These are phyloP conservation scores for Piloderma croceum DNA, from an alignment of 768 basidiomycete genomes.

Conservation along the genomic window DNA sequence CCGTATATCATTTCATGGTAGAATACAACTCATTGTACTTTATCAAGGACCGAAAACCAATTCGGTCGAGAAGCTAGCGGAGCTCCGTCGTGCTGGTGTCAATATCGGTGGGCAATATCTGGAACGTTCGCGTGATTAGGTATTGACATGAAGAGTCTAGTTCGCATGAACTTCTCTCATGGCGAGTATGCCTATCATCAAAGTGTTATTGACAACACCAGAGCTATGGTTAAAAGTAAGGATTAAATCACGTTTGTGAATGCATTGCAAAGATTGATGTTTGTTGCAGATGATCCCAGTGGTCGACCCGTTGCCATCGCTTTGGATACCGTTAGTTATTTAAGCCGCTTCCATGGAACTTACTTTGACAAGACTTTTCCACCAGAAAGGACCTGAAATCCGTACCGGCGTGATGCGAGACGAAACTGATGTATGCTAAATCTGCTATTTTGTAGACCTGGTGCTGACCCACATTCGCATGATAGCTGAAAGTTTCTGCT, in stretches of 20 bases:
- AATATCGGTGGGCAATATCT: conserved; percentile 79
- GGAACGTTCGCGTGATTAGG: not conserved
- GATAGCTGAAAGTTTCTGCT: conserved; percentile 73
- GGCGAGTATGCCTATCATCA: conserved; percentile 98
- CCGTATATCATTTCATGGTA: conserved; percentile 9
- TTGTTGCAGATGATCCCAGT: conserved; percentile 48
- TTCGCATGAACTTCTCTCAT: conserved; percentile 99
- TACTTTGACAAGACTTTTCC: conserved; percentile 5
- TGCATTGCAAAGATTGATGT: not conserved
- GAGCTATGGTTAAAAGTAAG: conserved; percentile 76
- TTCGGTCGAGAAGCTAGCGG: conserved; percentile 77
- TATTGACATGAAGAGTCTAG: conserved; percentile 33
- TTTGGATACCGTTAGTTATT: conserved; percentile 78
- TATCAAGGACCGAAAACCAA: conserved; percentile 87
- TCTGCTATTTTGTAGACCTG: too few relatives aligned
- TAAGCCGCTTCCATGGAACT: not conserved
- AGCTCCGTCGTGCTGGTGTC: conserved; percentile 87
- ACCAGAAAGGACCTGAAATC: conserved; percentile 98
- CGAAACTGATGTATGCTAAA: conserved; percentile 78
- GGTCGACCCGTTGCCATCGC: conserved; percentile 97
- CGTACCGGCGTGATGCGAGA: conserved; percentile 91
- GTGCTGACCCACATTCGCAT: conserved; percentile 6
- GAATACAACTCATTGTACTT: conserved; percentile 11
- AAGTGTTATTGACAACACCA: conserved; percentile 96
- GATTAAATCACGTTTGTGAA: too few relatives aligned